These are phyloP conservation scores for Blastobotrys ciferrii DNA, from an alignment of 1,139 yeast genomes.

Conservation along the genomic window DNA sequence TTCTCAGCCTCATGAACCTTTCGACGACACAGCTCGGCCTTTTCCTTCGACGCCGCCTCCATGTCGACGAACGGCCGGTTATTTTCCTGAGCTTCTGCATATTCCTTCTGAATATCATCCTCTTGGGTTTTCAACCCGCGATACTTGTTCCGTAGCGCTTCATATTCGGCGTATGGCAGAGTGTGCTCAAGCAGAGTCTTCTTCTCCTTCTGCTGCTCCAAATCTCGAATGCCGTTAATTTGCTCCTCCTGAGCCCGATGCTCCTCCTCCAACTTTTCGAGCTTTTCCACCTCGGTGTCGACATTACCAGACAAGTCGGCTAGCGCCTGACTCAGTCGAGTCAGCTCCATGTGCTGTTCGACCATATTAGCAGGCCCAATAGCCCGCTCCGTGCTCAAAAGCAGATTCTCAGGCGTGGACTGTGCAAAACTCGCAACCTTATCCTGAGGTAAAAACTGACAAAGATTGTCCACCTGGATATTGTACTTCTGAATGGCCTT, in stretches of 20 bases:
- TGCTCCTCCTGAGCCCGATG: constrained; percentile 36
- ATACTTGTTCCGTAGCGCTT: neutral
- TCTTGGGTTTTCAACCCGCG: neutral
- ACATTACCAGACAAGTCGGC: constrained; percentile 12
- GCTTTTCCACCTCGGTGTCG: constrained; percentile 18
- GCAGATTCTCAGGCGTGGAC: constrained; percentile 68
- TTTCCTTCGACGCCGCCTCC: constrained; percentile 20
- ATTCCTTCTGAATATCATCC: neutral
- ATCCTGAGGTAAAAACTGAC: constrained; percentile 95
- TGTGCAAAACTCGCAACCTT: constrained; percentile 91
- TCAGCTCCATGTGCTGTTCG: constrained; percentile 56
- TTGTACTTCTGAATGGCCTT: constrained; percentile 51
- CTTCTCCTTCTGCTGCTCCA: constrained; percentile 8
- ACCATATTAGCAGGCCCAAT: constrained; percentile 62
- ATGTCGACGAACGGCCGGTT: constrained; percentile 23
- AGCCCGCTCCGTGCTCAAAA: constrained; percentile 79
- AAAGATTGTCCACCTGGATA: constrained; percentile 85
- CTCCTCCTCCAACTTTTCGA: constrained; percentile 37
- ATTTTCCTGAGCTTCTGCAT: constrained; percentile 9
- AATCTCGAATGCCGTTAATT: constrained; percentile 27
- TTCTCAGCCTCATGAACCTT: constrained; percentile 4
- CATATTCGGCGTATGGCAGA: constrained; percentile 7
- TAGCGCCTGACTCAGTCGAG: constrained; percentile 35
- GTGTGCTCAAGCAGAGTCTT: constrained; percentile 4
- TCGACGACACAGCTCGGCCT: constrained; percentile 1